Conservation (phyloP, 306 rosid genomes). For the Vigna mungo region DNA sequence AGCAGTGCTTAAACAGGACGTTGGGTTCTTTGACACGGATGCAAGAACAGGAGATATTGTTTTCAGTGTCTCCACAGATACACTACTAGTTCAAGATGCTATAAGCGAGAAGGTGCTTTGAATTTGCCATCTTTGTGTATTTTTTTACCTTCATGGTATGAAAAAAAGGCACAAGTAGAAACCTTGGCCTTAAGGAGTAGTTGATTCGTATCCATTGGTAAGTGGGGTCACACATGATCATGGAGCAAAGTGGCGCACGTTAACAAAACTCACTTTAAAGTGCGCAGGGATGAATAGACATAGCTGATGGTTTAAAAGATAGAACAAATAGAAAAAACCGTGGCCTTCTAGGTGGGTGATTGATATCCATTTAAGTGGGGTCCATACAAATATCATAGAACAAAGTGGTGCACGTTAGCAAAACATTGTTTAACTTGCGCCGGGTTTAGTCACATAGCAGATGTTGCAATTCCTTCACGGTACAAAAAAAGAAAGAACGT, state of each 20-base stretch:
- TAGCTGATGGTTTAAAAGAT: background rate
- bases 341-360: conserved; percentile 18
- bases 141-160: background rate
- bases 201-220: conserved; percentile 27
- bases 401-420: conserved; percentile 40
- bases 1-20: conserved; percentile 94
- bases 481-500: background rate
- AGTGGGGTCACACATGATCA: conserved; percentile 15
- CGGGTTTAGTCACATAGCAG: background rate
- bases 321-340: background rate
- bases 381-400: background rate
- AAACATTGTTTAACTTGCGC: conserved; percentile 29
- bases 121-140: conserved; percentile 10
- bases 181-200: conserved; percentile 24
- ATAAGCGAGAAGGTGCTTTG: conserved; percentile 90
- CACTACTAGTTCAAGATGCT: conserved; percentile 97
- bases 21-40: conserved; percentile 96
- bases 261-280: conserved; percentile 28
- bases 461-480: background rate
- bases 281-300: conserved; percentile 27
- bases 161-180: background rate
- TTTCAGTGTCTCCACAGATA: conserved; percentile 95
- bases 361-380: background rate
- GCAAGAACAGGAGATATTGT: conserved; percentile 99
- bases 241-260: conserved; percentile 12